phyloP scores from a whole-genome alignment of 2,329 filamentous ascomycete genomes.

The Pestalotiopsis sp. region DNA sequence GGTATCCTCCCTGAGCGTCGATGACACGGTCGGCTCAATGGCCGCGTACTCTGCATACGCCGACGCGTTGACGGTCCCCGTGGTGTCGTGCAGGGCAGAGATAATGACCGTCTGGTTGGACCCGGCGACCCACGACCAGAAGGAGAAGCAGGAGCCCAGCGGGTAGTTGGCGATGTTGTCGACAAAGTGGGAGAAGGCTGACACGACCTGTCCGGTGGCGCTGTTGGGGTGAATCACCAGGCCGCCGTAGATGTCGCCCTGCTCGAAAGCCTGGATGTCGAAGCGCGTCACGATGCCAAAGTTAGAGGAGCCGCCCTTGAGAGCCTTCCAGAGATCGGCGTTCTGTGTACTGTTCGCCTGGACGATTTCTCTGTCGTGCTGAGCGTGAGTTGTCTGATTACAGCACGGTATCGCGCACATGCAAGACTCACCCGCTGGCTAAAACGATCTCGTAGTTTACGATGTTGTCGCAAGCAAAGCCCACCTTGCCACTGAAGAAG shows the following conservation, averaged over 20 bases:
- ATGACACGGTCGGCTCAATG: slow-evolving; percentile 11
- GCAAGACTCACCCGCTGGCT: slow-evolving; percentile 29
- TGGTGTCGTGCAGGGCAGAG: slow-evolving; percentile 16
- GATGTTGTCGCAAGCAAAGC: slow-evolving; percentile 48
- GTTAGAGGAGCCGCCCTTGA: slow-evolving; percentile 47
- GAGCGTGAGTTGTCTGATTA: not conserved
- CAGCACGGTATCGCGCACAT: not conserved
- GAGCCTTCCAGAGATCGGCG: slow-evolving; percentile 42
- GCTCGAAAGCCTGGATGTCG: slow-evolving; percentile 24
- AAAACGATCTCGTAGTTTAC: slow-evolving; percentile 44
- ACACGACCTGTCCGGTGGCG: slow-evolving; percentile 14
- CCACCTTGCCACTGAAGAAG: slow-evolving; percentile 29
- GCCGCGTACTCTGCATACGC: slow-evolving; percentile 17
- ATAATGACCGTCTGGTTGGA: slow-evolving; percentile 14
- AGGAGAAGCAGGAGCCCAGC: slow-evolving; percentile 15
- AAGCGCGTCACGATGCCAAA: slow-evolving; percentile 39
- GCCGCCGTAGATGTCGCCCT: slow-evolving; percentile 19
- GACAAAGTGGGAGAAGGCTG: slow-evolving; percentile 17
- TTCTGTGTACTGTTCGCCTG: slow-evolving; percentile 37
- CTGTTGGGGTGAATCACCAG: slow-evolving; percentile 11
- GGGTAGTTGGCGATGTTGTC: slow-evolving; percentile 15
- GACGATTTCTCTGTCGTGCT: slow-evolving; percentile 28
- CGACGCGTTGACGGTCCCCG: slow-evolving; percentile 10
- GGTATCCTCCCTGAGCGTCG: slow-evolving; percentile 14
- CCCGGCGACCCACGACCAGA: slow-evolving; percentile 15